Base-by-base conservation (phyloP, 352 stramenopile species). In the Pythium scleroteichum region DNA sequence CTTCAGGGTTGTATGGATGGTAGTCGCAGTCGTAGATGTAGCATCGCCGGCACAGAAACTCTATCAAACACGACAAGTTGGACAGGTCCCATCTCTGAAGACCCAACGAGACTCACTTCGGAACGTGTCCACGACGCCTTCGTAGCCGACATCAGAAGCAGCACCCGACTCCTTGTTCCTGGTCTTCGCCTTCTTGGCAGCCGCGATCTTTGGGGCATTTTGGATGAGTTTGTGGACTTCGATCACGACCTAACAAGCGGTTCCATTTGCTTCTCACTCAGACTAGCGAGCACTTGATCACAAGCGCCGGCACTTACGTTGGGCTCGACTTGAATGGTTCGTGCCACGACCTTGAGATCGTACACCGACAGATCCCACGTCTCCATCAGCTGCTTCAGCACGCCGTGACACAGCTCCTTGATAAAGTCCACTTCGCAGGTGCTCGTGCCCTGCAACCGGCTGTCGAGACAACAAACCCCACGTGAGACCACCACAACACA, bases 1-100 rank as follows among this genome's bases (percentile, higher is more conserved):
- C 78, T 4, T 70, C 23, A 24, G 76, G 88, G 41, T 64, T 51
- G 40, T 59, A 54, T 4, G 79, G 81, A 53, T 94, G 85, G 53
- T 93, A 92, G 56, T 94, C 79, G 47, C 85, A 94, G 63, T 94
- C 85, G 51, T 94, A 94, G 13, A 87, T 74, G 62, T 86, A 92
- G 62, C 85, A 94, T n/a, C 78, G 68, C 24, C 83, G 73, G 59
- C 85, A 94, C 33, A 93, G 91, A 27, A 94, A 69, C 46, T 76
- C 80, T 91, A 53, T 14, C 23, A 33, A 47, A 29, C 3, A 5
- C 19, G 0, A 48, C 7, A 39, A 47, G n/a, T n/a, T n/a, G n/a
- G n/a, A n/a, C n/a, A n/a, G n/a, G n/a, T n/a, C n/a, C n/a, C n/a
- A n/a, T n/a, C n/a, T 5, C 29, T 35, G 29, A 10, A 35, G 10